A percentile compares a stretch with the other conserved stretches of the same genome.
Evolutionary conservation across 139 green algal genomes (phyloP).

Genomic region (Chloropicon primus): DNA sequence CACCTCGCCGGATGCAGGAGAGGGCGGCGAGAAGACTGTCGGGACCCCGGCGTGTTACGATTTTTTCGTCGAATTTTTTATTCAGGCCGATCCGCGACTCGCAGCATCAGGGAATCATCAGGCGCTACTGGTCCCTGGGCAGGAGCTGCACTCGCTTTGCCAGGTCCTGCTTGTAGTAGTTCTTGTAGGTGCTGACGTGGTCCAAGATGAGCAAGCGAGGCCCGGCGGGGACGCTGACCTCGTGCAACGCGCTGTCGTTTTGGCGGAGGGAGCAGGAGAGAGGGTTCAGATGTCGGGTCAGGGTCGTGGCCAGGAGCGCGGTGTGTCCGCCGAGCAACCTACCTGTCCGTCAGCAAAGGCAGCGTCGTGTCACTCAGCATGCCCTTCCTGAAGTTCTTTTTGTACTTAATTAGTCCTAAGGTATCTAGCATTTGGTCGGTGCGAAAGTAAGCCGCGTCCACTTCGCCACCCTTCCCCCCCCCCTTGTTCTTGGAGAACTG

Average conservation of each 20-base stretch:
- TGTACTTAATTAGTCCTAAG: slow-evolving; percentile 74
- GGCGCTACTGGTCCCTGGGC: not conserved
- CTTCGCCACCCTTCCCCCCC: not conserved
- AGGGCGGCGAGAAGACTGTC: no score
- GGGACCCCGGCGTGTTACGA: no score
- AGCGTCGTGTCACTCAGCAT: slow-evolving; percentile 83
- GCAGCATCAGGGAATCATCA: not conserved
- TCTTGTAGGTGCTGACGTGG: slow-evolving; percentile 61
- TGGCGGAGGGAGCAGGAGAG: not conserved
- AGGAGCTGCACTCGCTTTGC: not conserved
- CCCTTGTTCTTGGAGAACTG: slow-evolving; percentile 38
- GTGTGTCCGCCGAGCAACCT: not conserved
- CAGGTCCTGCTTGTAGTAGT: not conserved
- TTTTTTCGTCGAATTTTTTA: no score
- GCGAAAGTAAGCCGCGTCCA: slow-evolving; percentile 52
- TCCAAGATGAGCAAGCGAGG: slow-evolving; percentile 86
- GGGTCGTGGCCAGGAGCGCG: not conserved
- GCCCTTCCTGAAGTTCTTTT: slow-evolving; percentile 80
- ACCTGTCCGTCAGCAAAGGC: slow-evolving; percentile 73
- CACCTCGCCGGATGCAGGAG: no score
- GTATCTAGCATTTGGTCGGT: slow-evolving; percentile 72
- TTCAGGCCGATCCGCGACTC: no score
- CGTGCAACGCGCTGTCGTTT: slow-evolving; percentile 44
- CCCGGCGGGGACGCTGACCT: slow-evolving; percentile 76
- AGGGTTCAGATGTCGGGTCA: not conserved